phyloP scores from a whole-genome alignment of 768 basidiomycete genomes.

The Coprinellus aureogranulatus region DNA sequence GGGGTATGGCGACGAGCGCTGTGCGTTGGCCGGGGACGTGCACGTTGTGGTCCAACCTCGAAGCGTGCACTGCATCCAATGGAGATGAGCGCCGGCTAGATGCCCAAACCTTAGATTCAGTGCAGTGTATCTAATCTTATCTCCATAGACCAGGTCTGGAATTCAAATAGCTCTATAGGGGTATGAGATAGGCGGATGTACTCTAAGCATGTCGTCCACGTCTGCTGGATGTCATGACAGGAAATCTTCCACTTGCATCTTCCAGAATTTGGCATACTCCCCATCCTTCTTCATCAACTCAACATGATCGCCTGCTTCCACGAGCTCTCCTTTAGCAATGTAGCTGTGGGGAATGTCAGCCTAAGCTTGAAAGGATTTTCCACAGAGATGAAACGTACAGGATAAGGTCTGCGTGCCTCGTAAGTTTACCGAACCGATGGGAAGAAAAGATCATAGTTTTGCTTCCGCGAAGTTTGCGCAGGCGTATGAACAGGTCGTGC shows the following conservation, averaged over 20 bases:
- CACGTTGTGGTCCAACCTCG: neutral
- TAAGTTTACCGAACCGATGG: conserved; percentile 69
- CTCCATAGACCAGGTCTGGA: no score
- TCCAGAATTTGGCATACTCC: conserved; percentile 75
- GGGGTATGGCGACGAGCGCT: neutral
- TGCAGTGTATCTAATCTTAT: no score
- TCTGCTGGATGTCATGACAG: conserved; percentile 25
- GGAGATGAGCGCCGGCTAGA: no score
- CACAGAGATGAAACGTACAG: conserved; percentile 47
- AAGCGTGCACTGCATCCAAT: no score
- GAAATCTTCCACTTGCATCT: conserved; percentile 71
- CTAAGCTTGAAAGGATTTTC: neutral
- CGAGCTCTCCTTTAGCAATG: conserved; percentile 59
- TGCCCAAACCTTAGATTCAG: no score
- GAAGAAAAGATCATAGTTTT: conserved; percentile 84
- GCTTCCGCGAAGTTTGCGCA: conserved; percentile 62
- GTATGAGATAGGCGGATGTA: no score
- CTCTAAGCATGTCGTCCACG: neutral
- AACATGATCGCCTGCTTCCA: conserved; percentile 69
- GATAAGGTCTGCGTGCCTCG: conserved; percentile 68
- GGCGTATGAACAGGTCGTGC: conserved; percentile 70
- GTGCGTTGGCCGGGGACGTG: neutral
- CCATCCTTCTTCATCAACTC: conserved; percentile 52
- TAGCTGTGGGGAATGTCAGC: conserved; percentile 41
- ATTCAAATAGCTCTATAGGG: no score